phyloP scores from a whole-genome alignment of 306 rosid species.

The Corylus avellana region DNA sequence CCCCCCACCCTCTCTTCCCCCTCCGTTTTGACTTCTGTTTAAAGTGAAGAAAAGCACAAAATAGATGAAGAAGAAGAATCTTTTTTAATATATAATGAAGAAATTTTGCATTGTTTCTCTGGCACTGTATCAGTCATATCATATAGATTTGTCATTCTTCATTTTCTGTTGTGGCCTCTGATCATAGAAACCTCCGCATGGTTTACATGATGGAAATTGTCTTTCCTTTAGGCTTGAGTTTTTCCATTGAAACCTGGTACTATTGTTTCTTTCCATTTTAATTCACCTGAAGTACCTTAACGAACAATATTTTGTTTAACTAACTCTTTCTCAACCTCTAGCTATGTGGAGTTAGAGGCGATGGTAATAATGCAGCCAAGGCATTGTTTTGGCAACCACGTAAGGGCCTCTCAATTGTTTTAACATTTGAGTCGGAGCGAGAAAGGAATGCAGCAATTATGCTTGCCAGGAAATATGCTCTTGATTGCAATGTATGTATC shows the following conservation, averaged over 20 bases:
- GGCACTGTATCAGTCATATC: background rate
- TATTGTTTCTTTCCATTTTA: background rate
- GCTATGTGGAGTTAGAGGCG: slow-evolving; percentile 84
- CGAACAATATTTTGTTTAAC: slow-evolving; percentile 9
- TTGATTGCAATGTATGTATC: slow-evolving; percentile 80
- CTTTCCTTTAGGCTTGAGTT: background rate
- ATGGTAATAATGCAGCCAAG: slow-evolving; percentile 54
- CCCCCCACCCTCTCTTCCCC: background rate
- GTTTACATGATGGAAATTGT: background rate
- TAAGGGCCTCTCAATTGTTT: slow-evolving; percentile 76
- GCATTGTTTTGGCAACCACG: slow-evolving; percentile 90
- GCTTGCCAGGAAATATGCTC: slow-evolving; percentile 85
- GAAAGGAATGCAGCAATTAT: slow-evolving; percentile 83
- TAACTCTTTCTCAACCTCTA: slow-evolving; percentile 27
- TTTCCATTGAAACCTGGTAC: background rate
- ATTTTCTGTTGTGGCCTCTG: background rate
- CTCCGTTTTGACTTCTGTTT: background rate
- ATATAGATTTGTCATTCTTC: background rate
- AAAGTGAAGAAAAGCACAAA: background rate
- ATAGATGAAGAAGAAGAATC: background rate
- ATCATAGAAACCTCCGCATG: background rate
- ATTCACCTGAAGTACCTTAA: background rate
- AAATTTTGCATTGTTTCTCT: background rate
- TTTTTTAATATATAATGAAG: background rate
- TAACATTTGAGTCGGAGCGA: slow-evolving; percentile 82